A percentile compares a stretch with the other conserved stretches of the same genome.
These are phyloP conservation scores for Fusarium decemcellulare DNA, from an alignment of 2,329 filamentous ascomycete species.

Conservation along the genomic window DNA sequence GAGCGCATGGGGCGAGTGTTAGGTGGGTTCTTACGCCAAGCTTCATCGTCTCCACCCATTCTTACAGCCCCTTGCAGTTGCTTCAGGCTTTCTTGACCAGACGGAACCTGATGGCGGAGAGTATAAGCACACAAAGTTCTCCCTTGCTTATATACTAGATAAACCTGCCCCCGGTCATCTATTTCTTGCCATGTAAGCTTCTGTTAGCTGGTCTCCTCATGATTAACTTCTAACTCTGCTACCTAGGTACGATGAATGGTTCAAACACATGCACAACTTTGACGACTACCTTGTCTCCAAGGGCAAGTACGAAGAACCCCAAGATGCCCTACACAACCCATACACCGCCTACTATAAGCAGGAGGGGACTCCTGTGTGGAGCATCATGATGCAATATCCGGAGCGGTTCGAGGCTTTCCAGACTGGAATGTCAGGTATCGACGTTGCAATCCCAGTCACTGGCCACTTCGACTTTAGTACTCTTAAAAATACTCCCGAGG, in stretches of 20 bases:
- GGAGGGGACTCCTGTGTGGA: constrained; percentile 52
- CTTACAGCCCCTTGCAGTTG: constrained; percentile 36
- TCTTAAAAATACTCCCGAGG: constrained; percentile 41
- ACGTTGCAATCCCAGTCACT: constrained; percentile 49
- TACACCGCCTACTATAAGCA: constrained; percentile 50
- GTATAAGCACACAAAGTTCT: constrained; percentile 52
- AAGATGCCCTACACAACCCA: constrained; percentile 49
- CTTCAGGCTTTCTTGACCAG: constrained; percentile 49
- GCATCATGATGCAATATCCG: constrained; percentile 51
- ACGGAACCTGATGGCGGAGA: constrained; percentile 43
- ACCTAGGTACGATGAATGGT: constrained; percentile 51
- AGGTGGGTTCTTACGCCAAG: constrained; percentile 26
- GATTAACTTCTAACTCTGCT: neutral
- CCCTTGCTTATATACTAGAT: constrained; percentile 47
- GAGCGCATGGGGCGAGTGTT: constrained; percentile 48
- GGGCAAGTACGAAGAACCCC: constrained; percentile 45
- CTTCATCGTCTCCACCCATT: neutral
- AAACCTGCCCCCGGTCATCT: constrained; percentile 47
- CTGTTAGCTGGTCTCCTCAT: neutral
- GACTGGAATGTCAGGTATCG: constrained; percentile 50
- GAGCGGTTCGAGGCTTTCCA: constrained; percentile 49
- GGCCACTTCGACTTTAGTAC: constrained; percentile 51
- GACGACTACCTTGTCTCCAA: constrained; percentile 49
- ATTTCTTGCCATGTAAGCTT: constrained; percentile 48
- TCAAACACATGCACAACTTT: constrained; percentile 52